These are phyloP conservation scores for Colletotrichum sidae DNA, from an alignment of 2,329 filamentous ascomycete species.

Conservation along the genomic window DNA sequence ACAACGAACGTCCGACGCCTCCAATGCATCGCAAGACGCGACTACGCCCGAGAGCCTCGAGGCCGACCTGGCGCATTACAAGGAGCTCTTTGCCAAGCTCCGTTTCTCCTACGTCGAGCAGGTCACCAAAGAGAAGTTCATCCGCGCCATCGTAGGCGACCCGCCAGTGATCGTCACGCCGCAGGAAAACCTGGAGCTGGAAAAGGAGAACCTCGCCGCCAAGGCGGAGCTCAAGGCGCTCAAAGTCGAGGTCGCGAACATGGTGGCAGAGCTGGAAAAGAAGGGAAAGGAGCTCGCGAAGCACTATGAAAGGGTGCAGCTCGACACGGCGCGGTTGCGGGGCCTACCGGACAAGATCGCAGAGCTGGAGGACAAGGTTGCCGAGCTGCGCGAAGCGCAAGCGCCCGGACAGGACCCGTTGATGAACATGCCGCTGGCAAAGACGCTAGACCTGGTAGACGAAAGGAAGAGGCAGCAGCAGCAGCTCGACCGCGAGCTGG, in stretches of 20 bases:
- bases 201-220: conserved; percentile 73
- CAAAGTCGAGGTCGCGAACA: conserved; percentile 81
- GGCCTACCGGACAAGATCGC: conserved; percentile 64
- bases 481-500: conserved; percentile 72
- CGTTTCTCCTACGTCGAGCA: conserved; percentile 98
- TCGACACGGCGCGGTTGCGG: conserved; percentile 60
- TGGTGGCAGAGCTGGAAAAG: conserved; percentile 78
- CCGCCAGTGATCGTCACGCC: conserved; percentile 87
- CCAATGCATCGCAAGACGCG: conserved; percentile 71
- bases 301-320: conserved; percentile 62
- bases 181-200: conserved; percentile 83
- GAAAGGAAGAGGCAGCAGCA: conserved; percentile 62
- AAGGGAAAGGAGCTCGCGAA: conserved; percentile 69
- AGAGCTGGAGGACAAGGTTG: conserved; percentile 61
- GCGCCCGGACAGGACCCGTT: conserved; percentile 53
- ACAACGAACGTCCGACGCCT: conserved; percentile 78
- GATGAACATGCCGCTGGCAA: conserved; percentile 67
- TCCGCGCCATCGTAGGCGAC: conserved; percentile 90
- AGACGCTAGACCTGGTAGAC: conserved; percentile 66
- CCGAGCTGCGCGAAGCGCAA: conserved; percentile 55
- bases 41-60: conserved; percentile 81
- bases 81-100: conserved; percentile 94
- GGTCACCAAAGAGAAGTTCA: conserved; percentile 98
- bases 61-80: conserved; percentile 89
- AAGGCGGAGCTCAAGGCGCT: conserved; percentile 83